Percentiles rank a stretch among this genome's conserved stretches.
These are phyloP conservation scores for Chaetomium tenue DNA, from an alignment of 495 filamentous ascomycete genomes.

Conservation along the genomic window DNA sequence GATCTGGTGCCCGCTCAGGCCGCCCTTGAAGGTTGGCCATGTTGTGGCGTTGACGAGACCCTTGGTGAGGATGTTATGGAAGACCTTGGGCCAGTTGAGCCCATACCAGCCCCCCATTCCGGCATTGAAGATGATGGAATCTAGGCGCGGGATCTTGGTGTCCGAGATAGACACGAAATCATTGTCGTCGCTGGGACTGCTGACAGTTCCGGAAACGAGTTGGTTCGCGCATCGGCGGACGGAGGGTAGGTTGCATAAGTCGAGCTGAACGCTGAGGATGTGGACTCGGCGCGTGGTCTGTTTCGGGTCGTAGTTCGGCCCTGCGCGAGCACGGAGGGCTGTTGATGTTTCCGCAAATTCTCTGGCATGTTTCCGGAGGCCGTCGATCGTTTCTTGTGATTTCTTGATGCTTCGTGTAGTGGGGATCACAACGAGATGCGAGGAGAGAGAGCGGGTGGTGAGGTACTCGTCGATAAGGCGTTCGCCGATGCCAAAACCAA, in stretches of 20 bases:
- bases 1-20: constrained; percentile 55
- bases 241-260: constrained; percentile 54
- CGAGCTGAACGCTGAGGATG: constrained; percentile 56
- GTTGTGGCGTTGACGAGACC: constrained; percentile 68
- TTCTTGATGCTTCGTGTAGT: constrained; percentile 64
- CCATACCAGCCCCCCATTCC: constrained; percentile 83
- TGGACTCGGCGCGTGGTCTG: constrained; percentile 50
- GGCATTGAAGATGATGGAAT: constrained; percentile 81
- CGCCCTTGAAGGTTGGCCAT: constrained; percentile 73
- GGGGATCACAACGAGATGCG: constrained; percentile 63
- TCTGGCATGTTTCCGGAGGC: constrained; percentile 54
- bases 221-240: constrained; percentile 48
- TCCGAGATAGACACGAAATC: constrained; percentile 42
- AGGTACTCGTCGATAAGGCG: constrained; percentile 93
- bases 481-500: constrained; percentile 81
- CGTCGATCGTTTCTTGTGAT: constrained; percentile 55
- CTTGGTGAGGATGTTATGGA: constrained; percentile 57
- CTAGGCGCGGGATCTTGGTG: constrained; percentile 65
- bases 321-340: constrained; percentile 40
- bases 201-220: constrained; percentile 51
- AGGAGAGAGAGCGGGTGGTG: constrained; percentile 55
- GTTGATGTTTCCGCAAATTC: constrained; percentile 41
- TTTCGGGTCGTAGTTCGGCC: constrained; percentile 45
- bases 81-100: constrained; percentile 66
- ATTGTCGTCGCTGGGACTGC: constrained; percentile 38